Percentiles rank a stretch among this genome's conserved stretches.
phyloP scores from a whole-genome alignment of 257 asterid species.

The Solanum lycopersicoides region DNA sequence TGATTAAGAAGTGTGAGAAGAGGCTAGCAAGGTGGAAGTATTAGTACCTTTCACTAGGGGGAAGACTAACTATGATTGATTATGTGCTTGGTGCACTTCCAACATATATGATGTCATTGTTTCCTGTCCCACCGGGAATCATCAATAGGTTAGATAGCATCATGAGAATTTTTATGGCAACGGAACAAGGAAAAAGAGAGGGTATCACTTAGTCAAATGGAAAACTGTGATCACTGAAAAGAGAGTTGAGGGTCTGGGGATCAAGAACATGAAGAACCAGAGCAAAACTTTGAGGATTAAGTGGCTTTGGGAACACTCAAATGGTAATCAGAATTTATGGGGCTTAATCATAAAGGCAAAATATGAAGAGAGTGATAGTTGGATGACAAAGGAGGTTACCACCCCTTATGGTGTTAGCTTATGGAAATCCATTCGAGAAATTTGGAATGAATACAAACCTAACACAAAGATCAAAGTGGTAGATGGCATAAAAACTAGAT shows the following conservation, averaged over 20 bases:
- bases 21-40: background rate
- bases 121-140: background rate
- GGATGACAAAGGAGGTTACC: background rate
- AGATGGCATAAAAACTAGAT: background rate
- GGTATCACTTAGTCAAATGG: background rate
- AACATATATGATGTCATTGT: background rate
- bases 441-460: background rate
- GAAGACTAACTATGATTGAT: background rate
- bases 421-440: background rate
- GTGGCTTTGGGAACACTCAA: background rate
- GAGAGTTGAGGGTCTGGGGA: background rate
- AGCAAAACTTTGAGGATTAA: background rate
- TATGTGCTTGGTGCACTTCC: background rate
- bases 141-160: background rate
- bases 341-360: background rate
- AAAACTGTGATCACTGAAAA: background rate
- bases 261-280: background rate
- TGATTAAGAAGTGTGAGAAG: background rate
- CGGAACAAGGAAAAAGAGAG: background rate
- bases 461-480: background rate
- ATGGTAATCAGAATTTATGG: too few relatives aligned
- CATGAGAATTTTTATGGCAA: background rate
- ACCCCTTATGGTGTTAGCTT: background rate
- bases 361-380: background rate
- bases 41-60: background rate